Conservation (phyloP, 805 yeast species). For the Lachancea kluyveri region DNA sequence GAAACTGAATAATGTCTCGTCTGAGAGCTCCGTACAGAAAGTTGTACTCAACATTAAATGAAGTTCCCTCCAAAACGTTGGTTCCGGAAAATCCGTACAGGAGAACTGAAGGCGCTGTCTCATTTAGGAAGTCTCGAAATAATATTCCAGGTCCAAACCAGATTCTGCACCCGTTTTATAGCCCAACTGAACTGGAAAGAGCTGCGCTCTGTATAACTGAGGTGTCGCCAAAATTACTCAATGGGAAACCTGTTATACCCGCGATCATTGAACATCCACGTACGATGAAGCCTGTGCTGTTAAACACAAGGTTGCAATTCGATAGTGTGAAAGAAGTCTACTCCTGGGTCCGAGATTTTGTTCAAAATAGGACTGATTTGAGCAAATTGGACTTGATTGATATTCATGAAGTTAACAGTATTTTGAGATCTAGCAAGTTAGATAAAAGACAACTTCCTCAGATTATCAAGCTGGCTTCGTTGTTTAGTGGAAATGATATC, state of each 20-base stretch:
- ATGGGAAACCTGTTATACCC: conserved; percentile 18
- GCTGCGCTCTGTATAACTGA: conserved; percentile 19
- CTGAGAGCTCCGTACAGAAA: no score
- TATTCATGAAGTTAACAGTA: conserved; percentile 3
- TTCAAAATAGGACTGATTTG: neutral
- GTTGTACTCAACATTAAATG: neutral
- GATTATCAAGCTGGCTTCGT: conserved; percentile 7
- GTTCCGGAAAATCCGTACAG: conserved; percentile 1
- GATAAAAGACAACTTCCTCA: conserved; percentile 8
- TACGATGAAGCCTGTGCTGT: conserved; percentile 4
- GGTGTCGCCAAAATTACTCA: conserved; percentile 13
- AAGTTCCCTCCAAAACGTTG: neutral
- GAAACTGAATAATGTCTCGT: no score
- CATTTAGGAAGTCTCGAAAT: conserved; percentile 1
- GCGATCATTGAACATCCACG: conserved; percentile 9
- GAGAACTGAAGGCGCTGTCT: neutral
- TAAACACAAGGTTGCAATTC: conserved; percentile 12
- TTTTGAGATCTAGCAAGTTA: conserved; percentile 12
- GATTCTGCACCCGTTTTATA: conserved; percentile 25
- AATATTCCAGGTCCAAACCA: conserved; percentile 15
- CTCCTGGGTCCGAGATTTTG: conserved; percentile 17
- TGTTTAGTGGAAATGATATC: conserved; percentile 9
- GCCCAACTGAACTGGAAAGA: conserved; percentile 18
- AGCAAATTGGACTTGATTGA: conserved; percentile 3
- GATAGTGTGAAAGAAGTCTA: conserved; percentile 13